A percentile compares a stretch with the other conserved stretches of the same genome.
Evolutionary conservation across 495 filamentous ascomycete genomes (phyloP).

Genomic region (Lophiostoma macrostomum): DNA sequence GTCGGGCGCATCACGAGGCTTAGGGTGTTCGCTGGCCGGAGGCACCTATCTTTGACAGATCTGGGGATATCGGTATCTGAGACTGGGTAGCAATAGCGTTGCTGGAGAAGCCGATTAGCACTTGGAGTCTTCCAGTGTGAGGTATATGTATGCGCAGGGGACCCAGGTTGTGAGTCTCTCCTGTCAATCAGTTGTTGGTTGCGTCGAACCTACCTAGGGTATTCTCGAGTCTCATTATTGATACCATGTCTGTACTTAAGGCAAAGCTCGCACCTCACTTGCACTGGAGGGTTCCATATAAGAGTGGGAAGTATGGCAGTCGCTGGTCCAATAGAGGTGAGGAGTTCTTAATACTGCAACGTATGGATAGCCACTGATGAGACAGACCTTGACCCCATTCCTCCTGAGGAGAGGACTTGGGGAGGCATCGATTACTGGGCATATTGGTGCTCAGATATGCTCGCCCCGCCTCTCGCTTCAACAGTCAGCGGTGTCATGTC

Average conservation of each 20-base stretch:
- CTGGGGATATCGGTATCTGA: conserved; percentile 5
- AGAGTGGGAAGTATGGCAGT: conserved; percentile 44
- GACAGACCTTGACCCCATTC: conserved; percentile 51
- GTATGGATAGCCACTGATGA: no score
- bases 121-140: conserved; percentile 3
- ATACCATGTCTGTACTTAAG: conserved; percentile 41
- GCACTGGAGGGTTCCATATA: conserved; percentile 40
- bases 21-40: no score
- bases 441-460: conserved; percentile 45
- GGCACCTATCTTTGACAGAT: conserved; percentile 25
- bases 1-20: no score
- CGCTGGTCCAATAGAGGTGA: conserved; percentile 49
- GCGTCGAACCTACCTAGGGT: background rate
- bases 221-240: background rate
- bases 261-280: conserved; percentile 40
- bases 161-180: conserved; percentile 19
- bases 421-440: conserved; percentile 45
- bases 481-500: conserved; percentile 45
- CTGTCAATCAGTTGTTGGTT: background rate
- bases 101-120: background rate
- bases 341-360: background rate
- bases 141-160: conserved; percentile 32
- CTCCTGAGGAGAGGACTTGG: conserved; percentile 46
- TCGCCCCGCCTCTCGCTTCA: conserved; percentile 45
- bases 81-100: background rate